Evolutionary conservation across 2,329 filamentous ascomycete species (phyloP), one percentile per base, ranked within the genome.

Genomic region (Microcera coccophila): DNA sequence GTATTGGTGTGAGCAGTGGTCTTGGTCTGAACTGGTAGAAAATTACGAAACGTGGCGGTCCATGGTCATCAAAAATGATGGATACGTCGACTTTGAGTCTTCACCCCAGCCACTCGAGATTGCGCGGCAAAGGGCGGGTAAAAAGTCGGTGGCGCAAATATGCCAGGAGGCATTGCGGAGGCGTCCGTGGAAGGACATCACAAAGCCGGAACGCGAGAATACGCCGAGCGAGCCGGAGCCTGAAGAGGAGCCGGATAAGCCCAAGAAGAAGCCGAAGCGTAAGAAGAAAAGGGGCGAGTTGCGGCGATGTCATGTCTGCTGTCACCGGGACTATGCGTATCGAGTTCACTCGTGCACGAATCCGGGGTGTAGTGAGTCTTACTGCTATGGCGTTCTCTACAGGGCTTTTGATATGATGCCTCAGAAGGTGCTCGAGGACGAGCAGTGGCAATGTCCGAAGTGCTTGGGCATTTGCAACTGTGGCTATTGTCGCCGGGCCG

Each of bases 351-450:
- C 81, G 39, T 98, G 93, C 65, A 82, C 81, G 0, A 82, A 72
- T 28, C 68, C 70, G 3, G 78, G 76, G 8, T 97, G 93, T 58
- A 73, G 76, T 11, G 74, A 86, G 42, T 81, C 79, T 1, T 98
- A 94, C 62, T 97, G 93, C 63, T 98, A 94, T 60, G 91, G 91
- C n/a, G 85, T 85, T 14, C 74, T 98, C 2, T 97, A 90, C 67
- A 78, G 93, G 42, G 90, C 88, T 1, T 95, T 95, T 59, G 91
- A 97, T 62, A 79, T 90, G 62, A 85, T 89, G 78, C 93, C 93
- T 0, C 81, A 91, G 55, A 74, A 81, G 16, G 80, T 90, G 1
- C 84, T 96, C 76, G 83, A 94, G 60, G 76, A 87, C 50, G 79
- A 83, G 50, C 73, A 82, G 36, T 98, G 93, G 91, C 79, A 85